These are phyloP conservation scores for Lachancea mirantina DNA, from an alignment of 805 yeast genomes.

Conservation along the genomic window DNA sequence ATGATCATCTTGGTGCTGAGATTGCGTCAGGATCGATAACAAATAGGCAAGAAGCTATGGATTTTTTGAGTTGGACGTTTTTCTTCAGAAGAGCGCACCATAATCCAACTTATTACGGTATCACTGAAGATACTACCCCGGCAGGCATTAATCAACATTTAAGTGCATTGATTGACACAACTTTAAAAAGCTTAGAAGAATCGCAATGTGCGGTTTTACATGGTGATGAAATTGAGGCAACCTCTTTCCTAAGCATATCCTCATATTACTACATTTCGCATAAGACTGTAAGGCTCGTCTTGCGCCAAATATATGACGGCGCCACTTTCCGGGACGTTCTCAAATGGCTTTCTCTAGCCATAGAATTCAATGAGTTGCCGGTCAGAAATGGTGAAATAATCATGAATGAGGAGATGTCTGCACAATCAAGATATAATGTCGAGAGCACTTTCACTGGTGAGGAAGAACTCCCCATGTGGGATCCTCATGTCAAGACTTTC, in stretches of 20 bases:
- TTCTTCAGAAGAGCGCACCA: slow-evolving; percentile 88
- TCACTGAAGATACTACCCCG: slow-evolving; percentile 54
- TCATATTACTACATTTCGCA: slow-evolving; percentile 93
- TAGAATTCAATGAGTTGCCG: slow-evolving; percentile 82
- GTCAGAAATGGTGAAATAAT: slow-evolving; percentile 89
- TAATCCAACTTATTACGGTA: slow-evolving; percentile 88
- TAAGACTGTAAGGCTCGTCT: slow-evolving; percentile 67
- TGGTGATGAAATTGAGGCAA: slow-evolving; percentile 49
- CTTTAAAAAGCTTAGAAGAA: slow-evolving; percentile 58
- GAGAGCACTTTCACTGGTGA: slow-evolving; percentile 53
- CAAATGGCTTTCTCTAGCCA: slow-evolving; percentile 43
- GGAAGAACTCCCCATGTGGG: slow-evolving; percentile 67
- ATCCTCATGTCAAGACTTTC: slow-evolving; percentile 75
- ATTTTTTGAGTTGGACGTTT: slow-evolving; percentile 94
- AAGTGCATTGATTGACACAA: slow-evolving; percentile 58
- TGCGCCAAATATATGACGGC: slow-evolving; percentile 40
- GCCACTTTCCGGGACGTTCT: slow-evolving; percentile 41
- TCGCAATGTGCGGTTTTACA: slow-evolving; percentile 59
- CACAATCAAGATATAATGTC: slow-evolving; percentile 54
- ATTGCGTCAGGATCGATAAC: slow-evolving; percentile 90
- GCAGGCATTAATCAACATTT: slow-evolving; percentile 53
- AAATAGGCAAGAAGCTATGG: slow-evolving; percentile 84
- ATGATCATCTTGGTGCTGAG: slow-evolving; percentile 94
- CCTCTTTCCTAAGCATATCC: slow-evolving; percentile 77
- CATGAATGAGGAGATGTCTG: slow-evolving; percentile 76